phyloP scores from a whole-genome alignment of 148 eudicot genomes.

The Bassia scoparia region DNA sequence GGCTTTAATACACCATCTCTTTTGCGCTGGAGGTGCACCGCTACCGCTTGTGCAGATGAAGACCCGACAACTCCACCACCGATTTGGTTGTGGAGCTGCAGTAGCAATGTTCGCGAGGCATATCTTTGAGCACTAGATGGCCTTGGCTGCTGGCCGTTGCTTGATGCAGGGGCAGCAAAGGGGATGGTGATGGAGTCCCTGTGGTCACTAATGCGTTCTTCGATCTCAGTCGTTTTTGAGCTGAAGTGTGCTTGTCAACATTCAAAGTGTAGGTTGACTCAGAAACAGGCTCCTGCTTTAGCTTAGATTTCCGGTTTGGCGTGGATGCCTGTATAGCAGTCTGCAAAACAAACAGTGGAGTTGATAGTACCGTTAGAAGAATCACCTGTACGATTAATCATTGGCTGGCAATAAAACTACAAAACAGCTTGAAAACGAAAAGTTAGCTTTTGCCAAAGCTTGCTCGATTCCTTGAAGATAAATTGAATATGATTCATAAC shows the following conservation, averaged over 20 bases:
- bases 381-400: not conserved
- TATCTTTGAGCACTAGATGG: conserved; percentile 43
- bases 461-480: too few species aligned
- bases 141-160: conserved; percentile 42
- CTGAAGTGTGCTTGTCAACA: conserved; percentile 56
- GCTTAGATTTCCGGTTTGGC: conserved; percentile 79
- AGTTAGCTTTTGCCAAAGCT: not conserved
- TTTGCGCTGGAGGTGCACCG: conserved; percentile 24
- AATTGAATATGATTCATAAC: too few species aligned
- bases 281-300: conserved; percentile 63
- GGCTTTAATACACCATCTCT: conserved; percentile 51
- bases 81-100: conserved; percentile 21
- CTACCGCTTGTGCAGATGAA: conserved; percentile 9
- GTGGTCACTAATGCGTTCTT: conserved; percentile 35
- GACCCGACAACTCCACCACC: conserved; percentile 50
- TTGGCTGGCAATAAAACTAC: not conserved
- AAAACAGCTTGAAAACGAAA: too few species aligned
- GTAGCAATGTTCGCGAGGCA: conserved; percentile 27
- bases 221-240: conserved; percentile 45
- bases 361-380: not conserved
- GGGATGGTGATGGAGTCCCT: conserved; percentile 27
- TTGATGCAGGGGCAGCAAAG: conserved; percentile 18
- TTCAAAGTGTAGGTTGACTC: conserved; percentile 73
- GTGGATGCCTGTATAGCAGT: conserved; percentile 87
- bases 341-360: conserved; percentile 32